These are phyloP conservation scores for Diaporthe ampelina DNA, from an alignment of 2,329 filamentous ascomycete genomes.

Conservation along the genomic window DNA sequence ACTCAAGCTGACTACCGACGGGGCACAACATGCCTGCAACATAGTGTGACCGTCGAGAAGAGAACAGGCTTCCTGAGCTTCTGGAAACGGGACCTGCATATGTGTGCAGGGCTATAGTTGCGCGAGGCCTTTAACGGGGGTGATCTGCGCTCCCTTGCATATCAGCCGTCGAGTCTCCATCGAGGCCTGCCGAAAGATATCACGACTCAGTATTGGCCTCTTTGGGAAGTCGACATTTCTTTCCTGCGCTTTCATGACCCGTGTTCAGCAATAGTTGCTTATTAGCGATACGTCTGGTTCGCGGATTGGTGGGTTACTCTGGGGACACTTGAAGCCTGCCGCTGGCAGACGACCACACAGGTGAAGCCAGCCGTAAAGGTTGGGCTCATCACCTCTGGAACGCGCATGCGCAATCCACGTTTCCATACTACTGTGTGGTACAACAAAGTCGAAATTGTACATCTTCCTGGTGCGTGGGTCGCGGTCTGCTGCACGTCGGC, in stretches of 20 bases:
- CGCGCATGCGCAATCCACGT: constrained; percentile 17
- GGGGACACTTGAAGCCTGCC: neutral
- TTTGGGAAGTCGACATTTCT: neutral
- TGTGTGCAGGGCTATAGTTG: constrained; percentile 20
- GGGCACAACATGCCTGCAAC: constrained; percentile 16
- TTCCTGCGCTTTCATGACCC: neutral
- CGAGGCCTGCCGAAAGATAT: neutral
- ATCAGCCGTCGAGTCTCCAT: neutral
- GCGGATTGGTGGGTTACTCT: neutral
- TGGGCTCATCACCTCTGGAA: neutral
- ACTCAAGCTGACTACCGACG: constrained; percentile 19
- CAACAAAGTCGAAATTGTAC: constrained; percentile 22
- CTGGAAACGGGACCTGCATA: constrained; percentile 32
- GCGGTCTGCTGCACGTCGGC: constrained; percentile 25
- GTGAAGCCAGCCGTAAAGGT: neutral
- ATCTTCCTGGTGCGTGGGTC: constrained; percentile 13
- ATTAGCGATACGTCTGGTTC: neutral
- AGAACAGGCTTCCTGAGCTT: constrained; percentile 12
- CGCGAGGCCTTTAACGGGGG: constrained; percentile 12
- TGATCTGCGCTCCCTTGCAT: neutral
- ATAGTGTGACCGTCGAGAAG: constrained; percentile 1
- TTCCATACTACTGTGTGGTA: neutral
- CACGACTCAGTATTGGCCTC: neutral
- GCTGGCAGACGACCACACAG: neutral
- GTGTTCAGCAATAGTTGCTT: neutral